Percentiles rank a stretch among this genome's conserved stretches.
phyloP scores from a whole-genome alignment of 208 protist species.

The Wallacemonas sp. region DNA sequence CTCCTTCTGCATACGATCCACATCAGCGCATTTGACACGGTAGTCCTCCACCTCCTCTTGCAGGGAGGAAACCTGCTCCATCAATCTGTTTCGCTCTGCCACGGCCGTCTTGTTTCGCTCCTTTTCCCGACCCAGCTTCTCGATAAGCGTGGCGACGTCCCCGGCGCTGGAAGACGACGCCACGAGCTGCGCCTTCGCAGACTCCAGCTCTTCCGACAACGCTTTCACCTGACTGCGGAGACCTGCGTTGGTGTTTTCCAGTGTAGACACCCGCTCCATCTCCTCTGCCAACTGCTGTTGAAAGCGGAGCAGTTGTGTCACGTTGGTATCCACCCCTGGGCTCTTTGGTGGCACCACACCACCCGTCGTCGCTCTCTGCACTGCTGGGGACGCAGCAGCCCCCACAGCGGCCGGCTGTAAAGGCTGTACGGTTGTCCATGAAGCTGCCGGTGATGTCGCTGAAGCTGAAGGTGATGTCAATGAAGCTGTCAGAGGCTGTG shows the following conservation, averaged over 20 bases:
- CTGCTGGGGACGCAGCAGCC: neutral
- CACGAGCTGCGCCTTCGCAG: slow-evolving; percentile 18
- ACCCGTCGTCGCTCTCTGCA: neutral
- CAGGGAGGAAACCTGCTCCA: slow-evolving; percentile 39
- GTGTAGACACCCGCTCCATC: slow-evolving; percentile 40
- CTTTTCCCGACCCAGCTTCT: slow-evolving; percentile 53
- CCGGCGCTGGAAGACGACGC: slow-evolving; percentile 20
- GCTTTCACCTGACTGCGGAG: slow-evolving; percentile 22
- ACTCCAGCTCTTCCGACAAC: slow-evolving; percentile 33
- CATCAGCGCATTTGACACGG: slow-evolving; percentile 10
- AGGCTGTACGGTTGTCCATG: too few species aligned
- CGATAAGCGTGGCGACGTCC: slow-evolving; percentile 55
- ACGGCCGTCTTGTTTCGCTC: slow-evolving; percentile 35
- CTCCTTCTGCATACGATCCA: slow-evolving; percentile 8
- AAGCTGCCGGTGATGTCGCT: too few species aligned
- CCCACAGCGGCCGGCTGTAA: too few species aligned
- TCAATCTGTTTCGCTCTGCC: slow-evolving; percentile 33
- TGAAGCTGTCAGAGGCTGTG: too few species aligned
- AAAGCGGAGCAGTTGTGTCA: slow-evolving; percentile 58
- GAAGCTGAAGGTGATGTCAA: too few species aligned
- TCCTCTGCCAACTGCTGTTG: slow-evolving; percentile 68
- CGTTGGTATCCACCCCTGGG: too few species aligned
- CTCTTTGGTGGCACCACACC: too few species aligned
- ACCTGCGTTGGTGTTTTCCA: slow-evolving; percentile 35
- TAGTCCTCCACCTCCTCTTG: slow-evolving; percentile 46